These are phyloP conservation scores for Botryotinia narcissicola DNA, from an alignment of 2,329 filamentous ascomycete genomes.

Conservation along the genomic window DNA sequence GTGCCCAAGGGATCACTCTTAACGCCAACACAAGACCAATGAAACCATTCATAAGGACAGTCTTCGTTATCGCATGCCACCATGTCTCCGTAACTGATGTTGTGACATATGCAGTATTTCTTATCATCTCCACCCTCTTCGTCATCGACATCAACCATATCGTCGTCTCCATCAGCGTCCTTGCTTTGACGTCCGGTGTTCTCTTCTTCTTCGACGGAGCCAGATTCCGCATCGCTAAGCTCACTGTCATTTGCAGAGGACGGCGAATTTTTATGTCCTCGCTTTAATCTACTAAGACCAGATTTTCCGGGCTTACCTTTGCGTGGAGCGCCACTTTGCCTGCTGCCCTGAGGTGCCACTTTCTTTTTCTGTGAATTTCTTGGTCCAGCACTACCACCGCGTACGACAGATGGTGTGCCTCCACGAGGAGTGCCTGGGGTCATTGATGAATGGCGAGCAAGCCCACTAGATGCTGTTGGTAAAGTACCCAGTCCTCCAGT, in stretches of 20 bases:
- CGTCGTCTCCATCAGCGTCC: slow-evolving; percentile 52
- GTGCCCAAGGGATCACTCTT: slow-evolving; percentile 66
- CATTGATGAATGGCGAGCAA: slow-evolving; percentile 61
- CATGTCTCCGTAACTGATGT: slow-evolving; percentile 84
- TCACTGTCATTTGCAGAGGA: slow-evolving; percentile 64
- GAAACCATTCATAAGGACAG: slow-evolving; percentile 84
- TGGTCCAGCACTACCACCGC: slow-evolving; percentile 60
- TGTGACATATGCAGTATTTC: slow-evolving; percentile 79
- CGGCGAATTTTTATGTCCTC: slow-evolving; percentile 55
- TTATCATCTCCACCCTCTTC: slow-evolving; percentile 73
- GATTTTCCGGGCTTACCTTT: slow-evolving; percentile 48
- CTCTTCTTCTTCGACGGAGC: slow-evolving; percentile 51
- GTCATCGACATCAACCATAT: slow-evolving; percentile 56
- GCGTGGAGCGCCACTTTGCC: slow-evolving; percentile 35
- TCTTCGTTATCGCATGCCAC: slow-evolving; percentile 83
- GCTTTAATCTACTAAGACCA: slow-evolving; percentile 61
- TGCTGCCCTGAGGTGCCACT: slow-evolving; percentile 36
- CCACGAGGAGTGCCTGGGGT: slow-evolving; percentile 62
- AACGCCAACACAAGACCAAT: slow-evolving; percentile 72
- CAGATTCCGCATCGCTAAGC: slow-evolving; percentile 60
- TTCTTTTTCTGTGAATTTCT: slow-evolving; percentile 45
- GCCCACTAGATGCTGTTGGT: slow-evolving; percentile 53
- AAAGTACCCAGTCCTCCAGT: slow-evolving; percentile 45
- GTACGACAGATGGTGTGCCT: slow-evolving; percentile 38
- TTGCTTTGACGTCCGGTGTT: slow-evolving; percentile 45